Base-by-base conservation (phyloP, 352 stramenopile genomes). In the Pythium rishiriense region DNA sequence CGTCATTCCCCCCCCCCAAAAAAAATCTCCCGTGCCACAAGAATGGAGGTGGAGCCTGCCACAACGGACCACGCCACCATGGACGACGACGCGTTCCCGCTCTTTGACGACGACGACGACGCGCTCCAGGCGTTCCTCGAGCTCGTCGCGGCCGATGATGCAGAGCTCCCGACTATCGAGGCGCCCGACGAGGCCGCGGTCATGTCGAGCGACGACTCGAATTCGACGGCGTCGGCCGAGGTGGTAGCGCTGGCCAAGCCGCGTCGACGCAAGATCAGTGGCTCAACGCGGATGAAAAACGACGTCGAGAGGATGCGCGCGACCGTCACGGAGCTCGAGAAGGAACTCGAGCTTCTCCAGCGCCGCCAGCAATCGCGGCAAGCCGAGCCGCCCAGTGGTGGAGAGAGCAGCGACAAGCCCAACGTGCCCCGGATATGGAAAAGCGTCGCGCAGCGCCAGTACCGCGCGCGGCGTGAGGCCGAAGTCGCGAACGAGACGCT, bases 371-470 rank as follows among this genome's bases (percentile, higher is more conserved):
- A n/a, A 19, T n/a, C 37, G 37, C 10, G 12, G 37, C 10, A 4
- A 3, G 19, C 37, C 37, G 17, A 7, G 7, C 4, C 17, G 7
- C 37, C 17, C 6, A n/a, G 3, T 3, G 37, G 37, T 43, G 11
- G 21, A 49, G 17, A 8, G 3, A 19, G 6, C 37, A n/a, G 17
- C 37, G 37, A 39, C 33, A 14, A 24, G 6, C 42, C 43, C 15
- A 29, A 50, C 28, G 4, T 25, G 15, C 15, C 41, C 4, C 4
- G 26, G 31, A 45, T 65, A 15, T 65, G 58, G 58, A 55, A 48
- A 26, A 50, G 33, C 33, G 48, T 65, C 24, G 58, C 58, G 1
- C n/a, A 55, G 14, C 58, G 58, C 15, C 58, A 65, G 39, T 37
- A 52, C 22, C 58, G 48, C 8, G 26, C 29, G 12, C 33, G 35